These are phyloP conservation scores for Henningerozyma blattae DNA, from an alignment of 805 yeast species.

Conservation along the genomic window DNA sequence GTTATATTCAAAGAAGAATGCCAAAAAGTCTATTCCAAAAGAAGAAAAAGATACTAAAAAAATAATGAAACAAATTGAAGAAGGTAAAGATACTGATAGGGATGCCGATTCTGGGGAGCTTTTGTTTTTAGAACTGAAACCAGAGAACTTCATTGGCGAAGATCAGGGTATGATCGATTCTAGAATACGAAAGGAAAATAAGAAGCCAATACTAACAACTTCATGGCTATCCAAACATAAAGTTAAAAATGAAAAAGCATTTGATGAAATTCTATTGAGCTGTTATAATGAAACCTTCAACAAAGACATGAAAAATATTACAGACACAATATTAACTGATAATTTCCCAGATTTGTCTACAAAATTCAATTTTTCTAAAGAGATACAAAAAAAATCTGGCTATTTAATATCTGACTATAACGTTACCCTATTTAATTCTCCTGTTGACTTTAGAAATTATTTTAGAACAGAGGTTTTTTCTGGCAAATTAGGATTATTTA, in stretches of 20 bases:
- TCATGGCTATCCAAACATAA: conserved; percentile 24
- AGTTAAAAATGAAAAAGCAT: conserved; percentile 14
- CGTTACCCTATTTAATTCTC: conserved; percentile 23
- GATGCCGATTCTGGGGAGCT: not conserved
- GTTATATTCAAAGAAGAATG: conserved; percentile 25
- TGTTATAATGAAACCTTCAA: conserved; percentile 2
- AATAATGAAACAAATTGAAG: conserved; percentile 27
- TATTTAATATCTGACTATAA: conserved; percentile 27
- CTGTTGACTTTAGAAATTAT: conserved; percentile 18
- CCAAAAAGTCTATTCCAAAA: conserved; percentile 4
- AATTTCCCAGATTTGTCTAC: conserved; percentile 19
- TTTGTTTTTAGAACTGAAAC: conserved; percentile 13
- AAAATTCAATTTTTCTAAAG: conserved; percentile 26
- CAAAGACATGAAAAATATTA: conserved; percentile 2
- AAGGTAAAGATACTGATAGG: not conserved
- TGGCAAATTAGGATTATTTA: conserved; percentile 28
- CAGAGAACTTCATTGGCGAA: conserved; percentile 21
- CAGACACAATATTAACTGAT: conserved; percentile 9
- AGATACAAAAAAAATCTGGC: conserved; percentile 28
- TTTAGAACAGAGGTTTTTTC: conserved; percentile 19
- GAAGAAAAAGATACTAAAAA: conserved; percentile 18
- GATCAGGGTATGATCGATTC: conserved; percentile 12
- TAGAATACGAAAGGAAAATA: conserved; percentile 3
- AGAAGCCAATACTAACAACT: not conserved
- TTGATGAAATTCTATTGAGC: conserved; percentile 15